Base-by-base conservation (phyloP, 2,329 filamentous ascomycete genomes). In the Geosmithia putterillii region DNA sequence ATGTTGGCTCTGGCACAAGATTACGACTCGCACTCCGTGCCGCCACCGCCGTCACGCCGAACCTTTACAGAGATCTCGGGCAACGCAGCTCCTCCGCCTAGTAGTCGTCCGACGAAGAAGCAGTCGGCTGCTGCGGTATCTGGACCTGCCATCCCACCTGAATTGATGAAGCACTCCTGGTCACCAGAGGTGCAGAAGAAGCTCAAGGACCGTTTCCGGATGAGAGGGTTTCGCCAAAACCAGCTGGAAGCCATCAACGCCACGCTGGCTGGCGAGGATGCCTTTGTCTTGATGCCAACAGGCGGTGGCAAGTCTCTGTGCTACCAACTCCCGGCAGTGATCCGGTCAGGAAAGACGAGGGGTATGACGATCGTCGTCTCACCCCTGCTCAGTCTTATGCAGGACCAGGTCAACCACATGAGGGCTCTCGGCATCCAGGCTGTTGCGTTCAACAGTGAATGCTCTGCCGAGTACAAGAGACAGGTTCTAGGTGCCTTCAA, bases 201-300 rank as follows among this genome's bases (percentile, higher is more conserved):
- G n/a, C 66, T 98, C 49, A 86, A 83, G 54, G 81, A 90, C 52
- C 74, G 80, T 3, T 98, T 98, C 56, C 76, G 82, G 48, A 81
- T 98, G 59, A 78, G 76, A 43, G 86, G 86, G 0, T 98, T 98
- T 56, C 80, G 94, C 23, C 79, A 82, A 43, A 92, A 95, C 56
- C 92, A 98, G 57, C 71, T 96, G 2, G 86, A 96, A 61, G 89
- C 92, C 14, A 95, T 98, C 60, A 96, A 98, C 60, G 83, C 89
- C 1, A 96, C 92, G 0, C 67, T 98, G 39, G 71, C 69, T 23
- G 92, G 90, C 3, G 81, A 90, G 49, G 90, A 98, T 61, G 83
- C 85, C 0, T 98, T 98, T 58, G 84, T 98, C 15, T 70, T 98
- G 35, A 98, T 98, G 92, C 92, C 94, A 2, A 98, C 92, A 0